Conservation (phyloP, 768 basidiomycete genomes). For the Suillus cothurnatus region DNA sequence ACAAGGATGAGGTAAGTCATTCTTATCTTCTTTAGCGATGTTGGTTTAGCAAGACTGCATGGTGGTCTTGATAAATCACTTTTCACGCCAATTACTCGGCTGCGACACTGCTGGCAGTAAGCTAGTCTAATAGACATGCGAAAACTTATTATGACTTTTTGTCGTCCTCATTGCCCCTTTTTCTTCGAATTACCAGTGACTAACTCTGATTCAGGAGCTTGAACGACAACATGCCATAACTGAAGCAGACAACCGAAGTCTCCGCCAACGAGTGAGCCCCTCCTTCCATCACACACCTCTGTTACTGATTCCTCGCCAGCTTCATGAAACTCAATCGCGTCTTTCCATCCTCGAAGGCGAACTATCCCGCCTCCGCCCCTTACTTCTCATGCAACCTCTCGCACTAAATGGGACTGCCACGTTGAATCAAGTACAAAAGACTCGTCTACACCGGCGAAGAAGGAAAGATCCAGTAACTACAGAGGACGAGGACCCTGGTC, state of each 20-base stretch:
- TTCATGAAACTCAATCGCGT: constrained; percentile 58
- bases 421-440: constrained; percentile 22
- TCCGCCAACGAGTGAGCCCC: constrained; percentile 59
- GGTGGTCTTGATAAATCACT: background rate
- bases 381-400: constrained; percentile 66
- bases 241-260: constrained; percentile 61
- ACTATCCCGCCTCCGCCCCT: constrained; percentile 62
- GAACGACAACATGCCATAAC: constrained; percentile 51
- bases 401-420: constrained; percentile 20
- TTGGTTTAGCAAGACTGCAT: constrained; percentile 3
- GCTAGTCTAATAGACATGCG: too few species aligned
- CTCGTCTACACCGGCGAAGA: constrained; percentile 29
- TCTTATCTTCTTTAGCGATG: background rate
- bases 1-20: constrained; percentile 48
- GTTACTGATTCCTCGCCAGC: constrained; percentile 38
- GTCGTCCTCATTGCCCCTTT: background rate
- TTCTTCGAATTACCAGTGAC: constrained; percentile 4
- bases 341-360: constrained; percentile 62
- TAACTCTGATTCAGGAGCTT: constrained; percentile 46
- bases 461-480: constrained; percentile 24
- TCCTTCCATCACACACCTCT: constrained; percentile 1
- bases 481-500: constrained; percentile 31
- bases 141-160: background rate
- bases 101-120: background rate
- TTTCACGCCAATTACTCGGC: background rate